phyloP scores from a whole-genome alignment of 345 rosid species.

The Gossypium sturtianum region DNA sequence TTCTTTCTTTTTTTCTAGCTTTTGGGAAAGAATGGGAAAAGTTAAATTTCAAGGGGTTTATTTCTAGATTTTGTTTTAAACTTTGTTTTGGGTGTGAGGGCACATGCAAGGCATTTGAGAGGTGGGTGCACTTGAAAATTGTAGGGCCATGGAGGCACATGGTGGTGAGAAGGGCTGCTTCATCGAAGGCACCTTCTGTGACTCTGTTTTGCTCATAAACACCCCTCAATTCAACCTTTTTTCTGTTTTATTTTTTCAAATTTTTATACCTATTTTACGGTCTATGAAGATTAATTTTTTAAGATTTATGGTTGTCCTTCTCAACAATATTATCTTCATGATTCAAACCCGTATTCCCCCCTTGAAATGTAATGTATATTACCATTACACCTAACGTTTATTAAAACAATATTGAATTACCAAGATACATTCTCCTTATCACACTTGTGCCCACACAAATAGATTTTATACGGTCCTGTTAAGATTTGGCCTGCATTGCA shows the following conservation, averaged over 20 bases:
- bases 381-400: too few relatives aligned
- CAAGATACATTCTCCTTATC: too few relatives aligned
- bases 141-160: slow-evolving; percentile 41
- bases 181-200: not conserved
- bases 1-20: not conserved
- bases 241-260: too few relatives aligned
- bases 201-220: slow-evolving; percentile 10
- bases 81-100: not conserved
- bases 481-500: too few relatives aligned
- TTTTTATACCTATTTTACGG: fast-evolving
- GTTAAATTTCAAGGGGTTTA: not conserved
- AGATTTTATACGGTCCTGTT: too few relatives aligned
- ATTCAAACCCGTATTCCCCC: too few relatives aligned
- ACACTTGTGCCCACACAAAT: too few relatives aligned
- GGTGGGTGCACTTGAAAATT: slow-evolving; percentile 19
- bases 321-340: fast-evolving
- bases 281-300: fast-evolving
- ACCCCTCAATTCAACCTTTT: too few relatives aligned
- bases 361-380: too few relatives aligned
- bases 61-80: too few relatives aligned
- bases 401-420: too few relatives aligned
- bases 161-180: slow-evolving; percentile 12
- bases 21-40: not conserved
- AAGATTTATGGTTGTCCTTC: fast-evolving
- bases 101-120: slow-evolving; percentile 33